phyloP scores from a whole-genome alignment of 163 green algal genomes.

The Chlorella variabilis region DNA sequence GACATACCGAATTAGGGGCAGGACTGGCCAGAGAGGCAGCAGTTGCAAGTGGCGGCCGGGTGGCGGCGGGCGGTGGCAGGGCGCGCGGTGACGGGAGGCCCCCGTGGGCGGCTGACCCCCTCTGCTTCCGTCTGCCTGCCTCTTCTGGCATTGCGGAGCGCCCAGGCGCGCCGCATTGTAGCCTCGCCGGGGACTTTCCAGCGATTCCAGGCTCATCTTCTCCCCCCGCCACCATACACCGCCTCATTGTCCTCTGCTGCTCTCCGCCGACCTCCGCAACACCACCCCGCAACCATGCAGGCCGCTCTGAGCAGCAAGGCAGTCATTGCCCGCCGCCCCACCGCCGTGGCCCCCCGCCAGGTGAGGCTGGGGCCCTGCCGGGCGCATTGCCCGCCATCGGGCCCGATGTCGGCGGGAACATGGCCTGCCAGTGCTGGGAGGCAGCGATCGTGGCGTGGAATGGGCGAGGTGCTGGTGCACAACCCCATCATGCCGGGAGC shows the following conservation, averaged over 20 bases:
- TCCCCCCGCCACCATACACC: not conserved
- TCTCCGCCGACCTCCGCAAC: not conserved
- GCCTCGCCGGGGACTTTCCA: not conserved
- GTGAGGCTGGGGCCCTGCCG: not conserved
- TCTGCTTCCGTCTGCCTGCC: no score
- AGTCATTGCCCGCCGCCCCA: conserved; percentile 8
- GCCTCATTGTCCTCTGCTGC: conserved; percentile 8
- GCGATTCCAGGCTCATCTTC: not conserved
- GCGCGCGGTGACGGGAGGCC: no score
- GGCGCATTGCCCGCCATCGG: not conserved
- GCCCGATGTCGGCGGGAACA: not conserved
- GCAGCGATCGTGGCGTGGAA: not conserved
- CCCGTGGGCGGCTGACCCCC: no score
- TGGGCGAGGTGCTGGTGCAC: not conserved
- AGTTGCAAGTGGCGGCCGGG: no score
- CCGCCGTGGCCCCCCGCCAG: conserved; percentile 1
- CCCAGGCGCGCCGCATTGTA: no score
- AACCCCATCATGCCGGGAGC: no score
- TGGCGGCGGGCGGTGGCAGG: no score
- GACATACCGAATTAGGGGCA: no score
- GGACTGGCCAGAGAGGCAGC: no score
- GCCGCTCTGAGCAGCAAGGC: conserved; percentile 7
- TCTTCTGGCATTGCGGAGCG: no score
- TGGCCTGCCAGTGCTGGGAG: no score
- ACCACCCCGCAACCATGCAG: not conserved